A percentile compares a stretch with the other conserved stretches of the same genome.
Conservation (phyloP, 805 yeast species). For the Candida namnaoensis region DNA sequence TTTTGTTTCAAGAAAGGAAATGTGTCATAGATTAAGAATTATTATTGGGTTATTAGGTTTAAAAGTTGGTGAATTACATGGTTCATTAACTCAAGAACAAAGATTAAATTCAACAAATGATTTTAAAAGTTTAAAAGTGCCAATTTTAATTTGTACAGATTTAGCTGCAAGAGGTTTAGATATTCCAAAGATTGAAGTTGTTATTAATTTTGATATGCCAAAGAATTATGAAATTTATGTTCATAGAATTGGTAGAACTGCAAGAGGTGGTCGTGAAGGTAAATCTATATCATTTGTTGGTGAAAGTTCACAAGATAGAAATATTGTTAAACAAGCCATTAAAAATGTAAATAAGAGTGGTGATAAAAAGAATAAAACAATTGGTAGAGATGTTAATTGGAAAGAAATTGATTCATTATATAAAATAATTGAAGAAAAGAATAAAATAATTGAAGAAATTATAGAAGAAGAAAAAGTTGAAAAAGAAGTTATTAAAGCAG, state of each 20-base stretch:
- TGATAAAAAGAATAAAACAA: constrained; percentile 44
- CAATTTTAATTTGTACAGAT: constrained; percentile 91
- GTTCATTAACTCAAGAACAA: constrained; percentile 85
- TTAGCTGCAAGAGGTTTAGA: constrained; percentile 98
- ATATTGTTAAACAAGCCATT: constrained; percentile 85
- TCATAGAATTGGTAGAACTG: constrained; percentile 98
- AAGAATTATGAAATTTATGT: constrained; percentile 83
- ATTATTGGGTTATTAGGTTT: constrained; percentile 66
- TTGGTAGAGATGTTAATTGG: constrained; percentile 95
- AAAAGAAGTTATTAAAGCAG: constrained; percentile 81
- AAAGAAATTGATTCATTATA: constrained; percentile 63
- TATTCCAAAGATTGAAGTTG: constrained; percentile 95
- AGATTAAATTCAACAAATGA: constrained; percentile 78
- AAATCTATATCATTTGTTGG: constrained; percentile 90
- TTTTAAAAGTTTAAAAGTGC: constrained; percentile 76
- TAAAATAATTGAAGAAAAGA: constrained; percentile 50
- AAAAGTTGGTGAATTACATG: constrained; percentile 75
- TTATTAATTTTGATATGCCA: constrained; percentile 94
- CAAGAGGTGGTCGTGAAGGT: constrained; percentile 98
- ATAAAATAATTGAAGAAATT: constrained; percentile 61
- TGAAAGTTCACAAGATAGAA: constrained; percentile 78
- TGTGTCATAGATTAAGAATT: constrained; percentile 81
- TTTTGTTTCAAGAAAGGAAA: constrained; percentile 86
- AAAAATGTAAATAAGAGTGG: constrained; percentile 46
- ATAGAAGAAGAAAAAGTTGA: constrained; percentile 82